phyloP scores from a whole-genome alignment of 2,329 filamentous ascomycete genomes.

The Mycosphaerella arachidis region DNA sequence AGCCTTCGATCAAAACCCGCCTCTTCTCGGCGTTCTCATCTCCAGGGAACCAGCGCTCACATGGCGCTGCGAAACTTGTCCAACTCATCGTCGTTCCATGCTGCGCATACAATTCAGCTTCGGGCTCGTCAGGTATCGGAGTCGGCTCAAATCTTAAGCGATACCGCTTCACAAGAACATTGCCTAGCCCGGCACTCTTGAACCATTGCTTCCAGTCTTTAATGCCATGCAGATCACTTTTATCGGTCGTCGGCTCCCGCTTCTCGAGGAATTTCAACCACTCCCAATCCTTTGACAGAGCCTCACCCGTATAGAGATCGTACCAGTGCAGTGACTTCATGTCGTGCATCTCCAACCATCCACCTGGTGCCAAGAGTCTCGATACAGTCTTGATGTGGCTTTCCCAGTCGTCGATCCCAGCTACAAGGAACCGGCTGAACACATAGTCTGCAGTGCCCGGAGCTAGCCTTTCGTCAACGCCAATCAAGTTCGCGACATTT shows the following conservation, averaged over 20 bases:
- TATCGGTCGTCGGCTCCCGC: neutral
- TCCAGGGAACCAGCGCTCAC: neutral
- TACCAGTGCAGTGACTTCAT: slow-evolving; percentile 2
- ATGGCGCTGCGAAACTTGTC: neutral
- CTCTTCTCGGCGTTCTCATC: neutral
- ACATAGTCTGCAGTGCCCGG: slow-evolving; percentile 7
- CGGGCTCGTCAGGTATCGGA: slow-evolving; percentile 1
- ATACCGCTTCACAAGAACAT: neutral
- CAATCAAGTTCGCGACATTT: slow-evolving; percentile 8
- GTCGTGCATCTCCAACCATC: slow-evolving; percentile 12
- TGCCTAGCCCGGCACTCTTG: neutral
- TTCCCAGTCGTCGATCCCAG: slow-evolving; percentile 9
- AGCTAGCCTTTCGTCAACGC: slow-evolving; percentile 1
- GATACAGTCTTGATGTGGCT: slow-evolving; percentile 2
- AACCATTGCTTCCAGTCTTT: neutral
- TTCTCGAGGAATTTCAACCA: slow-evolving; percentile 1
- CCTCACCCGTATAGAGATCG: neutral
- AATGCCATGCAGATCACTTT: neutral
- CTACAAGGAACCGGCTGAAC: slow-evolving; percentile 9
- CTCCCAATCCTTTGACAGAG: slow-evolving; percentile 1
- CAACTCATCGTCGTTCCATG: neutral
- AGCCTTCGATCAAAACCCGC: neutral
- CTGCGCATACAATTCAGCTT: neutral
- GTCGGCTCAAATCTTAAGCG: neutral
- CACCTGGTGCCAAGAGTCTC: slow-evolving; percentile 3